phyloP scores from a whole-genome alignment of 805 yeast species.

The Ogataea pini region DNA sequence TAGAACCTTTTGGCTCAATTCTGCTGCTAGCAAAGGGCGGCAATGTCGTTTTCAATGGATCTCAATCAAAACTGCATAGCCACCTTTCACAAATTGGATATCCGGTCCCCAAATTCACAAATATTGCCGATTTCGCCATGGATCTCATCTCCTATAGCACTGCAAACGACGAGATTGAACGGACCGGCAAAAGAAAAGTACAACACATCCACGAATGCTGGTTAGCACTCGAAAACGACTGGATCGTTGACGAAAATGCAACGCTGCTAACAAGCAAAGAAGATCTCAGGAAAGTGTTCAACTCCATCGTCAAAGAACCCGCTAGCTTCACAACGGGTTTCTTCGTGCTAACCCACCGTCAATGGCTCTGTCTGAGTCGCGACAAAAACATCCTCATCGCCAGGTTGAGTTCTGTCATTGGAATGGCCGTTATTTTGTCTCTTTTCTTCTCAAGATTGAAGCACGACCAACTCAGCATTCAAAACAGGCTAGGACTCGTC shows the following conservation, averaged over 20 bases:
- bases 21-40: conserved; percentile 75
- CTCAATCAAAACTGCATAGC: conserved; percentile 42
- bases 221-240: conserved; percentile 23
- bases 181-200: conserved; percentile 42
- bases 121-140: conserved; percentile 72
- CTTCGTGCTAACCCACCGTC: conserved; percentile 39
- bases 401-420: conserved; percentile 62
- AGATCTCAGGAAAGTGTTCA: conserved; percentile 24
- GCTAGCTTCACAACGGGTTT: conserved; percentile 38
- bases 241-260: not conserved
- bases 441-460: conserved; percentile 66
- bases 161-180: conserved; percentile 45
- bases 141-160: conserved; percentile 66
- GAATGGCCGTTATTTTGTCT: conserved; percentile 64
- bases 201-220: conserved; percentile 40
- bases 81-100: conserved; percentile 54
- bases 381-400: conserved; percentile 62
- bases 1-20: conserved; percentile 67
- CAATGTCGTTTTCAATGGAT: conserved; percentile 65
- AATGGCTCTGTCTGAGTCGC: conserved; percentile 44
- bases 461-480: conserved; percentile 51
- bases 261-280: conserved; percentile 16
- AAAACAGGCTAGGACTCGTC: conserved; percentile 69
- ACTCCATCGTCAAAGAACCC: conserved; percentile 33
- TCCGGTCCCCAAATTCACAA: conserved; percentile 59